These are phyloP conservation scores for Trichosporon coremiiforme DNA, from an alignment of 1,284 basidiomycete genomes.

Conservation along the genomic window DNA sequence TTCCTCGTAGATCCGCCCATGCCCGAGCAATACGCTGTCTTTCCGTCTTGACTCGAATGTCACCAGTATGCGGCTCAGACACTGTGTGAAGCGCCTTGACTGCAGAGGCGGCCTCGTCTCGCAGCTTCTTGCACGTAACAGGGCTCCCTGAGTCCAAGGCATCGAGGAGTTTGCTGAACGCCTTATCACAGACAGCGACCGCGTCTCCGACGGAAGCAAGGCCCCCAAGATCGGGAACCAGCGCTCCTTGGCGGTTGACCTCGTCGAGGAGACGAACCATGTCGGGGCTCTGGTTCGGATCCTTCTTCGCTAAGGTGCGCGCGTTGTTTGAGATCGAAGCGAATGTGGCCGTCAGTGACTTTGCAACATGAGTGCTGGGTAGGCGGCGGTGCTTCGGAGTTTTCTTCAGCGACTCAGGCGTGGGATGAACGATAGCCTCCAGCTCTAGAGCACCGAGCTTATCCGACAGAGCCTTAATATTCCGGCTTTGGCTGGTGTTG, in stretches of 20 bases:
- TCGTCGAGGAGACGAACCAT: conserved; percentile 24
- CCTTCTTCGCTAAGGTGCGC: conserved; percentile 17
- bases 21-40: conserved; percentile 30
- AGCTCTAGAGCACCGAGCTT: conserved; percentile 38
- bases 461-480: conserved; percentile 29
- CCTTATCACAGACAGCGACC: conserved; percentile 33
- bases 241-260: conserved; percentile 21
- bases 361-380: conserved; percentile 26
- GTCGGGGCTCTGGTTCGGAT: conserved; percentile 11
- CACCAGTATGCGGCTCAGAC: conserved; percentile 28
- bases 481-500: neutral
- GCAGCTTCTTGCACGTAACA: neutral
- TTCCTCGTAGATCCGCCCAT: conserved; percentile 34
- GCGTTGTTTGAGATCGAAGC: conserved; percentile 33
- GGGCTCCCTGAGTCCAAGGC: conserved; percentile 28
- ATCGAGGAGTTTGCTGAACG: conserved; percentile 38
- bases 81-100: conserved; percentile 24
- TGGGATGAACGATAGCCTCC: conserved; percentile 27
- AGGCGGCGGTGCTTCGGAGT: conserved; percentile 32
- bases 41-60: conserved; percentile 34
- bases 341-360: conserved; percentile 25
- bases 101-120: conserved; percentile 15
- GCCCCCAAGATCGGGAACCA: conserved; percentile 26
- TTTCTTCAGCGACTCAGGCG: conserved; percentile 20
- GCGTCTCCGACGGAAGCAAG: conserved; percentile 32